Evolutionary conservation across 306 rosid genomes (phyloP).

Genomic region (Vicia faba): DNA sequence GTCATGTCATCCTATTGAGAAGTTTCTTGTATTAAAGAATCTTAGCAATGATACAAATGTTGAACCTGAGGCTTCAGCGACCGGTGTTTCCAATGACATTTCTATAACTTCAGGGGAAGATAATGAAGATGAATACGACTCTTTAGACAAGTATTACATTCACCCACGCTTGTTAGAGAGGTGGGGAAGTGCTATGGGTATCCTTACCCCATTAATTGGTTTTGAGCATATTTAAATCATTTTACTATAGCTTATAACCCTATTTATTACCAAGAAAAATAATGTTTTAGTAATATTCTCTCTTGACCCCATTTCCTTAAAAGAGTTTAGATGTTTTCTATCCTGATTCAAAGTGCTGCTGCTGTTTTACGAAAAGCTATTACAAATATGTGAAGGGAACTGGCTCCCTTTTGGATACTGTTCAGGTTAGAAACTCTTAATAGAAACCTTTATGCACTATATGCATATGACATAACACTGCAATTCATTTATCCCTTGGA

Average conservation of each 20-base stretch:
- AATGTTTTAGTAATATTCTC: conserved; percentile 9
- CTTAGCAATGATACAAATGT: conserved; percentile 33
- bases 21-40: conserved; percentile 66
- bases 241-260: no score
- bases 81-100: conserved; percentile 35
- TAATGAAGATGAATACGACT: conserved; percentile 37
- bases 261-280: no score
- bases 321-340: conserved; percentile 71
- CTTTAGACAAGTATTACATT: conserved; percentile 61
- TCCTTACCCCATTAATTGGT: no score
- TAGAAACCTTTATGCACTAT: neutral
- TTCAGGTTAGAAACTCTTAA: conserved; percentile 54
- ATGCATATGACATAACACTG: neutral
- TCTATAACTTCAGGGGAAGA: conserved; percentile 37
- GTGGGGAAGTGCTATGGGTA: no score
- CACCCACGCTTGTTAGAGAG: conserved; percentile 81
- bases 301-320: conserved; percentile 45
- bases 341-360: conserved; percentile 88
- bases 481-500: conserved; percentile 20
- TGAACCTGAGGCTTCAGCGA: conserved; percentile 37
- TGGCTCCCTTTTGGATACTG: conserved; percentile 86
- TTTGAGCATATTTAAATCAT: no score
- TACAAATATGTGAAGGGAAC: conserved; percentile 93
- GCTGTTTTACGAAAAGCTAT: conserved; percentile 95
- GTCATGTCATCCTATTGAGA: conserved; percentile 75